Percentiles rank a stretch among this genome's conserved stretches.
phyloP scores from a whole-genome alignment of 805 yeast species.

The Torulaspora gathmanii region DNA sequence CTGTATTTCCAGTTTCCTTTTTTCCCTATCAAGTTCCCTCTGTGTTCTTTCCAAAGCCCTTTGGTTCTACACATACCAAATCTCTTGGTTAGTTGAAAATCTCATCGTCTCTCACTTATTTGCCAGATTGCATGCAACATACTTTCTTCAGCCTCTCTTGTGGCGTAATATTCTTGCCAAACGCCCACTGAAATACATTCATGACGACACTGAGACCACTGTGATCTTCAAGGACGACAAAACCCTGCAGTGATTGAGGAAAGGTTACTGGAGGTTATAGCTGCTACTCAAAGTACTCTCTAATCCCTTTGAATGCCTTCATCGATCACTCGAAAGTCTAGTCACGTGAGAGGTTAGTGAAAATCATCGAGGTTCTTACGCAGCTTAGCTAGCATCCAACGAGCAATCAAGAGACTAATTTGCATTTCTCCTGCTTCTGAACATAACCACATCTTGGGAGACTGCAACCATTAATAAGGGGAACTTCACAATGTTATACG shows the following conservation, averaged over 20 bases:
- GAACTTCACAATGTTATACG: conserved; percentile 64
- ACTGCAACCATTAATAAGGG: background rate
- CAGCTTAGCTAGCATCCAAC: too few species aligned
- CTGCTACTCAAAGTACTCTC: too few species aligned
- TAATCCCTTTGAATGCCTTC: background rate
- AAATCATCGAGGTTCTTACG: background rate
- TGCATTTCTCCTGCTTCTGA: too few species aligned
- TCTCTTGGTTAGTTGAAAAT: conserved; percentile 2
- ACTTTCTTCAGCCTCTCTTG: conserved; percentile 85
- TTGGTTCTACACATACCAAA: conserved; percentile 56
- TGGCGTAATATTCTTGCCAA: conserved; percentile 90
- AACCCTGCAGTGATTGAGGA: too few species aligned
- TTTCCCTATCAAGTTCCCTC: conserved; percentile 86
- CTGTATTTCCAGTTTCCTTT: conserved; percentile 78
- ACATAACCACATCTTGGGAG: background rate
- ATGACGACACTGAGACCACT: conserved; percentile 27
- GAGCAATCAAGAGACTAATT: too few species aligned
- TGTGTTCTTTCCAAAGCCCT: conserved; percentile 92
- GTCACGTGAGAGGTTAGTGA: background rate
- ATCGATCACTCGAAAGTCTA: background rate
- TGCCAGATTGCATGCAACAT: conserved; percentile 17
- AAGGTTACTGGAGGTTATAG: too few species aligned
- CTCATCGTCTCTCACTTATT: background rate
- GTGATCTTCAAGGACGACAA: background rate
- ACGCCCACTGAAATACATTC: conserved; percentile 87